Percentiles rank a stretch among this genome's conserved stretches.
phyloP scores from a whole-genome alignment of 208 protist species.

The Leishmania tarentolae region DNA sequence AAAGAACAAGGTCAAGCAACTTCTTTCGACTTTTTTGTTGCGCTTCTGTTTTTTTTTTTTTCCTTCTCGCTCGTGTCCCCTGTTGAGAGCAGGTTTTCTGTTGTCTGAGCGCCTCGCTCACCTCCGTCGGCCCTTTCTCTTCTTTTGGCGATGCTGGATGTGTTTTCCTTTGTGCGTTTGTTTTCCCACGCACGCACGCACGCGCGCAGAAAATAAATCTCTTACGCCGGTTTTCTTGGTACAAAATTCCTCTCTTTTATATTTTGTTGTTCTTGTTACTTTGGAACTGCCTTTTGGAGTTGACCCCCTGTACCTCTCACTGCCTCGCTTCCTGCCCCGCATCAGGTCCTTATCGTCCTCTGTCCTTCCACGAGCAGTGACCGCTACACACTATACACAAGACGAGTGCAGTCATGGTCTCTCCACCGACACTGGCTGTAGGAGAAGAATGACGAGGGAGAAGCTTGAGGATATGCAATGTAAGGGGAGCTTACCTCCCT shows the following conservation, averaged over 20 bases:
- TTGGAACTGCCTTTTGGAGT: background rate
- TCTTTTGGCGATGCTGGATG: background rate
- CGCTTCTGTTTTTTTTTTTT: background rate
- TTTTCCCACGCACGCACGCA: too few relatives aligned
- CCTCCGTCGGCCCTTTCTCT: background rate
- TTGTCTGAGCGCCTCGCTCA: background rate
- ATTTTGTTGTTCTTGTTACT: background rate
- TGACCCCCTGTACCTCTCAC: background rate
- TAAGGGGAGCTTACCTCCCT: background rate
- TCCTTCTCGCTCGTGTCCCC: background rate
- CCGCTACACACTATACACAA: background rate
- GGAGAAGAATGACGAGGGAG: background rate
- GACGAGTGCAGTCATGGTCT: background rate
- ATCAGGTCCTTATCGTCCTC: background rate
- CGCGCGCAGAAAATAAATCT: background rate
- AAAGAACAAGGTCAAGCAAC: background rate
- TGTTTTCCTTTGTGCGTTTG: background rate
- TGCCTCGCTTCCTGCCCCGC: background rate
- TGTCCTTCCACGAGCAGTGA: background rate
- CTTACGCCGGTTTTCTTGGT: background rate
- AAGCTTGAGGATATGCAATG: background rate
- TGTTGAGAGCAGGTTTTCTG: background rate
- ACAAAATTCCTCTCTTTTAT: background rate
- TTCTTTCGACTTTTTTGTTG: background rate
- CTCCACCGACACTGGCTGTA: background rate